phyloP scores from a whole-genome alignment of 805 yeast genomes.

The Starmerella vaccinii region DNA sequence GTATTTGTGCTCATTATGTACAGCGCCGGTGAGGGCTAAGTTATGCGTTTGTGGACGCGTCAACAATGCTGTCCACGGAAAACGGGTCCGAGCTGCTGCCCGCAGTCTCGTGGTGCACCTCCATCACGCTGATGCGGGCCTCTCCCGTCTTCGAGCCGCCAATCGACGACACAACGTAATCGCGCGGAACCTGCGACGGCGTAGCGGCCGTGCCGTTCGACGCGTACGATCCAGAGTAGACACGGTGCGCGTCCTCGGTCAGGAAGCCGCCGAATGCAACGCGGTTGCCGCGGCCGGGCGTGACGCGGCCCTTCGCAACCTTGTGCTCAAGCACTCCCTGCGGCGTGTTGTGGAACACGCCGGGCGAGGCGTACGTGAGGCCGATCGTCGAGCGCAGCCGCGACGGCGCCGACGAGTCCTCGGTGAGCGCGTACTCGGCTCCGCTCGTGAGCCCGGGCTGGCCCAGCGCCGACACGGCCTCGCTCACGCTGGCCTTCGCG shows the following conservation, averaged over 20 bases:
- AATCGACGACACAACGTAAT: slow-evolving; percentile 7
- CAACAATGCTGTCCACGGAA: slow-evolving; percentile 3
- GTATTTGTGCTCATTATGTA: too few relatives aligned
- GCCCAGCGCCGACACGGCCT: slow-evolving; percentile 1
- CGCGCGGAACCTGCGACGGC: slow-evolving; percentile 7
- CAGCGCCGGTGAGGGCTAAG: too few relatives aligned
- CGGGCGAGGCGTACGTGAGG: slow-evolving; percentile 28
- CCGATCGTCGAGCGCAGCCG: slow-evolving; percentile 24
- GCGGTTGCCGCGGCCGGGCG: slow-evolving; percentile 16
- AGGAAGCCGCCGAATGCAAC: slow-evolving; percentile 29
- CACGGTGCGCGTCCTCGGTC: slow-evolving; percentile 14
- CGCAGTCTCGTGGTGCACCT: neutral
- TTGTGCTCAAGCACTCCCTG: slow-evolving; percentile 24
- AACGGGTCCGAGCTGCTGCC: neutral
- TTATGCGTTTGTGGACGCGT: slow-evolving; percentile 2
- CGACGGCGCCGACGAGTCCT: neutral
- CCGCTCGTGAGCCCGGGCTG: neutral
- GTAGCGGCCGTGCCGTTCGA: neutral
- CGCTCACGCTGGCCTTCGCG: slow-evolving; percentile 10
- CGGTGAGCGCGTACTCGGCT: slow-evolving; percentile 2
- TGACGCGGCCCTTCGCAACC: slow-evolving; percentile 25
- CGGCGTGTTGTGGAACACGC: slow-evolving; percentile 29
- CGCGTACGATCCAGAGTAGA: neutral
- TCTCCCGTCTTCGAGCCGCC: slow-evolving; percentile 12
- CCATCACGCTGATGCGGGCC: slow-evolving; percentile 13